Evolutionary conservation across 2,329 filamentous ascomycete species (phyloP).

Genomic region (Furcasterigmium sp.): DNA sequence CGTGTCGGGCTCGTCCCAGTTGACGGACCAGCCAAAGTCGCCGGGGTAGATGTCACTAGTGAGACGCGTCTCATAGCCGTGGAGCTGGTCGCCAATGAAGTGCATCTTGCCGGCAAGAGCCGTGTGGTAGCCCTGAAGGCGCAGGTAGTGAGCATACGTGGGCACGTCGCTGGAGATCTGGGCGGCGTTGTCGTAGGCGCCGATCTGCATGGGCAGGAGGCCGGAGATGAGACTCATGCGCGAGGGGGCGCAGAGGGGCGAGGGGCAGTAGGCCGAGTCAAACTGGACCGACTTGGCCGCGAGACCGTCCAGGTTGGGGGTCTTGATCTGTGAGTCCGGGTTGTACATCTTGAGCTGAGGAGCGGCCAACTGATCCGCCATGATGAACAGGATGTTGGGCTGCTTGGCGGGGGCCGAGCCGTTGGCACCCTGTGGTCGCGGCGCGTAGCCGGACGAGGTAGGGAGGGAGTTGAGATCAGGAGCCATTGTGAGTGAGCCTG

Average conservation of each 20-base stretch:
- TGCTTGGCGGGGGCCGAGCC: slow-evolving; percentile 19
- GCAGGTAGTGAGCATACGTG: slow-evolving; percentile 89
- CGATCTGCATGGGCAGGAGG: slow-evolving; percentile 85
- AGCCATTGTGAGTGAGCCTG: slow-evolving; percentile 60
- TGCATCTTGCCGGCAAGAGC: slow-evolving; percentile 95
- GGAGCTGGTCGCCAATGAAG: slow-evolving; percentile 90
- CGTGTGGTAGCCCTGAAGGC: slow-evolving; percentile 81
- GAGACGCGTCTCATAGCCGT: slow-evolving; percentile 86
- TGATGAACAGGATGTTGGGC: slow-evolving; percentile 66
- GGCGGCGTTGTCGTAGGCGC: slow-evolving; percentile 85
- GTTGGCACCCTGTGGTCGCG: slow-evolving; percentile 6
- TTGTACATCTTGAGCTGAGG: slow-evolving; percentile 92
- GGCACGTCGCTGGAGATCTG: slow-evolving; percentile 79
- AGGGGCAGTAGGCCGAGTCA: slow-evolving; percentile 90
- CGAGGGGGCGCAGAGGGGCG: slow-evolving; percentile 85
- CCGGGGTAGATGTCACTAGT: slow-evolving; percentile 96
- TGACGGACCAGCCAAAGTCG: slow-evolving; percentile 90
- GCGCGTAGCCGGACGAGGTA: slow-evolving; percentile 33
- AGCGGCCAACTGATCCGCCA: slow-evolving; percentile 92
- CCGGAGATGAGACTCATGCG: slow-evolving; percentile 94
- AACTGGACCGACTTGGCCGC: slow-evolving; percentile 82
- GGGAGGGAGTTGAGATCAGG: slow-evolving; percentile 71
- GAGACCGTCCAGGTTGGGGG: slow-evolving; percentile 80
- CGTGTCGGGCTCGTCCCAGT: slow-evolving; percentile 86
- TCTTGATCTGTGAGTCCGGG: slow-evolving; percentile 81